Evolutionary conservation across 164 flowering plant genomes (phyloP), one percentile per base, ranked within the genome.

Genomic region (Berberis vulgaris): DNA sequence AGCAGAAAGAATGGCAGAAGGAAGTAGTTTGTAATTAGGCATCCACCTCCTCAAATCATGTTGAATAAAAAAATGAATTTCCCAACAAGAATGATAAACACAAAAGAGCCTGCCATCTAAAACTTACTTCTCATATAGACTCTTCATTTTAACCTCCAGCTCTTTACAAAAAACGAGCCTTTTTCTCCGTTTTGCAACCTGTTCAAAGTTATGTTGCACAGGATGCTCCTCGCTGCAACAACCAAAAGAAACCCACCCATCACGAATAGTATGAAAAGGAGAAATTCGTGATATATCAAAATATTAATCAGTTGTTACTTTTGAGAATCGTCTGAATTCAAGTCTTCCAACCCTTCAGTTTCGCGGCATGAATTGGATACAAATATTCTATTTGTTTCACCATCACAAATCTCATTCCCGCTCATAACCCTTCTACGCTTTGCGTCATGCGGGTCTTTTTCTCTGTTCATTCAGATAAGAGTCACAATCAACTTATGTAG

Each of bases 71-170:
- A 11, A 57, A 56, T 54, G 54, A 54, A 54, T 4, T 26, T 53
- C 53, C 26, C 38, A 44, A 47, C 49, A 58, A 8, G 12, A 44
- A 12, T 13, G 43, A 66, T 50, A 40, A n/a, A 41, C 45, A 49
- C 13, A 7, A 39, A 3, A 13, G 38, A 49, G 3, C 62, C 38
- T 57, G 41, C 39, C 59, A 69, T 66, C 13, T 40, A 5, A 62
- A 47, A 70, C 84, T 45, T 82, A 90, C 97, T 79, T 86, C 70
- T 86, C 90, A 78, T 82, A 85, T 8, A 93, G 83, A 66, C 70
- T 74, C 74, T 72, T 83, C n/a, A 84, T 72, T 61, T 72, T 74
- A 13, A 64, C 61, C 68, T 82, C 87, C 72, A 84, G 50, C 45
- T 78, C 91, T 65, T 67, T 72, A 74, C 69, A 75, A 53, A 86